Percentiles rank a stretch among this genome's conserved stretches.
Evolutionary conservation across 225 moss, liverwort and hornwort species (phyloP).

Genomic region (Antitrichia curtipendula): DNA sequence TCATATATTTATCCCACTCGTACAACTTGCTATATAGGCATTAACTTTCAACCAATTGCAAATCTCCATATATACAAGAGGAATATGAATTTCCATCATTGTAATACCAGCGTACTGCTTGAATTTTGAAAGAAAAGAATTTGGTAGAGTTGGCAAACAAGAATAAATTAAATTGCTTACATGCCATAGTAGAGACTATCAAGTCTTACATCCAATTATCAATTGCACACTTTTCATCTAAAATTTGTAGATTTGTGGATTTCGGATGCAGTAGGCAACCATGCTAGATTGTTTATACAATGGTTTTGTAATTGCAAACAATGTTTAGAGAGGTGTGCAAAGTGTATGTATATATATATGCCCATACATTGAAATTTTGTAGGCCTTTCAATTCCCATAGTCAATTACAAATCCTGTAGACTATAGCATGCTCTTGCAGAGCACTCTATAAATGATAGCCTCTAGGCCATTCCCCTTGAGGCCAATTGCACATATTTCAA

Average conservation of each 20-base stretch:
- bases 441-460: not conserved
- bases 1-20: not conserved
- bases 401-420: not conserved
- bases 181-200: rapidly evolving
- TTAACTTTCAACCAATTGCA: not conserved
- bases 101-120: not conserved
- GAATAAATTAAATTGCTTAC: not conserved
- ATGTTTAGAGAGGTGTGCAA: rapidly evolving
- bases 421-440: rapidly evolving
- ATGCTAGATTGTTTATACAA: not conserved
- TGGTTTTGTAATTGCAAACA: not conserved
- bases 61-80: not conserved
- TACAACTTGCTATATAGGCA: not conserved
- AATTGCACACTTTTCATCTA: not conserved
- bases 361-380: not conserved
- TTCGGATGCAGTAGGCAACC: rapidly evolving
- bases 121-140: not conserved
- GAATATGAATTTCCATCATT: not conserved
- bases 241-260: not conserved
- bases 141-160: not conserved
- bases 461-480: not conserved
- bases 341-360: too few relatives aligned
- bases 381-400: not conserved
- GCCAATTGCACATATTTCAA: too few relatives aligned
- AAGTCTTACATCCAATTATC: not conserved